Evolutionary conservation across 1,284 basidiomycete species (phyloP), one percentile per base, ranked within the genome.

Genomic region (Rhodofomes roseus): DNA sequence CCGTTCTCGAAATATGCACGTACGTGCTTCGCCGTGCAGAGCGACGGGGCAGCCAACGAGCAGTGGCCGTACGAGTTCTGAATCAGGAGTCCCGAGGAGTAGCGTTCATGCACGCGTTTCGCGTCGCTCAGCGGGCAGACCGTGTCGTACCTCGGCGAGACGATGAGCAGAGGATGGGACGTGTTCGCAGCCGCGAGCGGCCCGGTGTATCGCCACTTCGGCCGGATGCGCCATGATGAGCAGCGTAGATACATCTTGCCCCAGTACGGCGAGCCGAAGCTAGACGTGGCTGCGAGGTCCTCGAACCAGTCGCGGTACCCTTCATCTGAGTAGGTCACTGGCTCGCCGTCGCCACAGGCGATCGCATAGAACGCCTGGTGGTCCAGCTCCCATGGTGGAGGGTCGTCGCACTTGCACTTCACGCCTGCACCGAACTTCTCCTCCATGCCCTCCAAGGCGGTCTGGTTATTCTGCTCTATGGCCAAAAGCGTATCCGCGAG

Each of bases 1-100:
- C 80, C 80, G 20, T 74, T 64, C 8, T 69, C 61, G 60, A 81
- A 77, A 63, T 83, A 82, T 1, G 70, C 67, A 11, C 73, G 71
- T 20, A 82, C 66, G 56, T 77, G 63, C 44, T 70, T 69, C 29
- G 72, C 69, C 0, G 79, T 81, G 71, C 80, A 82, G 11, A 77
- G 57, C 5, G 80, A 82, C 7, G 77, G 74, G 14, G 72, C 74
- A 1, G 74, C 58, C 18, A 79, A 40, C 11, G 79, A 80, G 62
- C 73, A 74, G 60, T 81, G 80, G 73, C 81, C 51, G n/a, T 58
- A 48, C 54, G 29, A 62, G 27, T 65, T 53, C 56, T 66, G 66
- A 23, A 66, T 55, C 18, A 68, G 62, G 36, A 68, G 53, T 31
- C 62, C 63, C 44, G 66, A 51, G 20, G 63, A 59, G 27, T 59